A percentile compares a stretch with the other conserved stretches of the same genome.
phyloP scores from a whole-genome alignment of 2,329 filamentous ascomycete genomes.

The Trichoderma sp. region DNA sequence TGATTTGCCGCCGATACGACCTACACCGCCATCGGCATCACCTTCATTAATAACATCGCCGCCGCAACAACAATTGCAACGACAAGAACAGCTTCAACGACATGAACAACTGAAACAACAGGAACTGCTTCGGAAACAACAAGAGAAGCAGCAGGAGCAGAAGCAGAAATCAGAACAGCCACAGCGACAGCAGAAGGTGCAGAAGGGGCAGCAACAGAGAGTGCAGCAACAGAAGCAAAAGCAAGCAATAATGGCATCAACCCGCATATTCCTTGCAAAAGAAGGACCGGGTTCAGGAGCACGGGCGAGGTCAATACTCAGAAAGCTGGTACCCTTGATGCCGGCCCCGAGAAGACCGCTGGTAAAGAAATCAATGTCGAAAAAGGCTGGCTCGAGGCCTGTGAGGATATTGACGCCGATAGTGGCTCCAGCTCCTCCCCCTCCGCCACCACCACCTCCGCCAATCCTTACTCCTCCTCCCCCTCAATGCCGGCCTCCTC shows the following conservation, averaged over 20 bases:
- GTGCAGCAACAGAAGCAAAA: not conserved
- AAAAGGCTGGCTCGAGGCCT: not conserved
- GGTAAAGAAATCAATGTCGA: not conserved
- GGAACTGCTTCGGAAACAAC: not conserved
- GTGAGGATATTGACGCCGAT: not conserved
- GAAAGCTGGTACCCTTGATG: not conserved
- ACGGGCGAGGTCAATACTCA: not conserved
- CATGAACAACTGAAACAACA: too few relatives aligned
- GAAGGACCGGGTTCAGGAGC: not conserved
- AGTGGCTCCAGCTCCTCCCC: not conserved
- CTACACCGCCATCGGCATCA: not conserved
- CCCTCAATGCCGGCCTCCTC: slow-evolving; percentile 13
- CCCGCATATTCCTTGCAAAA: not conserved
- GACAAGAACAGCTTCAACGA: not conserved
- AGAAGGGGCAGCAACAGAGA: not conserved
- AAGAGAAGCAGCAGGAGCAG: not conserved
- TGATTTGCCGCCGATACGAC: slow-evolving; percentile 4
- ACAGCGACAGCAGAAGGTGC: not conserved
- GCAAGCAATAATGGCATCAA: not conserved
- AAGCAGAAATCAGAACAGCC: not conserved
- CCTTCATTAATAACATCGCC: not conserved
- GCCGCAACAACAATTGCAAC: not conserved
- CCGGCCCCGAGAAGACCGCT: not conserved
- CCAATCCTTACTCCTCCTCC: not conserved
- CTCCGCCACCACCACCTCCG: not conserved